Conservation (phyloP, 2,329 filamentous ascomycete species). For the Esteya vermicola region DNA sequence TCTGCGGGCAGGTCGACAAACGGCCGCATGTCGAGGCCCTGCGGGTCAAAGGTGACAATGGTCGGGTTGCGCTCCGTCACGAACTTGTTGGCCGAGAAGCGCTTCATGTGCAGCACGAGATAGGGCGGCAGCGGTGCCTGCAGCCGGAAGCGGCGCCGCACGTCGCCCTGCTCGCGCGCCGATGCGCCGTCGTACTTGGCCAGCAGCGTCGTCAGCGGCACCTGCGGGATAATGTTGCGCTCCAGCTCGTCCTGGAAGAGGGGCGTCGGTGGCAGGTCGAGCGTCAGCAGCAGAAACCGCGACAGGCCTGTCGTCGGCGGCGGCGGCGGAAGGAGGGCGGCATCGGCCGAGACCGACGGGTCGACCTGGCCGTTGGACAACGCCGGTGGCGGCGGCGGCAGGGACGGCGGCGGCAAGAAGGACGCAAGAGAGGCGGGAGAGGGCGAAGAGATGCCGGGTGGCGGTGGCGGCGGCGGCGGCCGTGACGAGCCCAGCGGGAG, state of each 20-base stretch:
- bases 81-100: conserved; percentile 94
- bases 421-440: neutral
- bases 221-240: conserved; percentile 90
- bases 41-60: conserved; percentile 88
- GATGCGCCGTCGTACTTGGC: conserved; percentile 84
- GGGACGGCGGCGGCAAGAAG: neutral
- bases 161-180: conserved; percentile 77
- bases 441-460: neutral
- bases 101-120: conserved; percentile 89
- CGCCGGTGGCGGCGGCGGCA: neutral
- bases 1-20: conserved; percentile 85
- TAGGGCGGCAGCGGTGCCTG: conserved; percentile 84
- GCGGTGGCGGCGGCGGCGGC: neutral
- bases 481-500: conserved; percentile 1
- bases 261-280: conserved; percentile 82
- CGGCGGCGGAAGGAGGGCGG: neutral
- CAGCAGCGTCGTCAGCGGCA: conserved; percentile 69
- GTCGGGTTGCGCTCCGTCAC: conserved; percentile 92
- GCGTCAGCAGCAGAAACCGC: conserved; percentile 80
- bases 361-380: neutral
- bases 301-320: conserved; percentile 57
- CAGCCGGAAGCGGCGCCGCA: conserved; percentile 78
- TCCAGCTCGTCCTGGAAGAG: conserved; percentile 93
- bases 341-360: neutral
- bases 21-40: conserved; percentile 69